Evolutionary conservation across 2,329 filamentous ascomycete species (phyloP), one percentile per base, ranked within the genome.

Genomic region (Pestalotiopsis sp.): DNA sequence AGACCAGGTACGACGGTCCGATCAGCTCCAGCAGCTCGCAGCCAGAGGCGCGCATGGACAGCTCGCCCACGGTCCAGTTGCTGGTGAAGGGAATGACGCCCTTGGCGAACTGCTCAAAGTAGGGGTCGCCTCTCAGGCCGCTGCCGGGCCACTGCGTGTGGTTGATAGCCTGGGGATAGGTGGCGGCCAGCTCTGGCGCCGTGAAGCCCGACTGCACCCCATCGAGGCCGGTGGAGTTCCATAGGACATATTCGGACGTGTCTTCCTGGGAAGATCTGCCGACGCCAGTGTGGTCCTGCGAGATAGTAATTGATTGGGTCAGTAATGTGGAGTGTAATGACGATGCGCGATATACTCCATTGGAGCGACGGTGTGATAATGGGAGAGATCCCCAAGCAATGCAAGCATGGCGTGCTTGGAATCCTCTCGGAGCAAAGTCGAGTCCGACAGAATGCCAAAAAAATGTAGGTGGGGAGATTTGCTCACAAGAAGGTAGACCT

Each of bases 31-130:
- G 71, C 20, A 76, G 63, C 55, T 72, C 71, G 45, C 74, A 76
- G 25, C 71, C 72, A 12, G 73, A 72, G 57, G 71, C 71, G 11
- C 74, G 74, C 67, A 76, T 74, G 25, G 73, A 70, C 12, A 64
- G 41, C 60, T 74, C 72, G n/a, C 70, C 73, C 3, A 71, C 63
- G 13, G 65, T 69, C 41, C 70, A 71, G 65, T 72, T 72, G 9
- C 66, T 70, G 3, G 74, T 74, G 59, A 76, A 78, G 20, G 81
- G 82, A 3, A 84, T 77, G 63, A 83, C 78, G 38, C 79, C 79
- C 39, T 79, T 78, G 75, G 83, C 84, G 72, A 86, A 85, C 4
- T 78, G 76, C 72, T 87, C 84, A 70, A 87, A 87, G 11, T 76
- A 75, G 1, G 80, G 71, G 70, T 87, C 84, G 9, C 84, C 83